Conservation (phyloP, 148 eudicot genomes). For the Bassia scoparia region DNA sequence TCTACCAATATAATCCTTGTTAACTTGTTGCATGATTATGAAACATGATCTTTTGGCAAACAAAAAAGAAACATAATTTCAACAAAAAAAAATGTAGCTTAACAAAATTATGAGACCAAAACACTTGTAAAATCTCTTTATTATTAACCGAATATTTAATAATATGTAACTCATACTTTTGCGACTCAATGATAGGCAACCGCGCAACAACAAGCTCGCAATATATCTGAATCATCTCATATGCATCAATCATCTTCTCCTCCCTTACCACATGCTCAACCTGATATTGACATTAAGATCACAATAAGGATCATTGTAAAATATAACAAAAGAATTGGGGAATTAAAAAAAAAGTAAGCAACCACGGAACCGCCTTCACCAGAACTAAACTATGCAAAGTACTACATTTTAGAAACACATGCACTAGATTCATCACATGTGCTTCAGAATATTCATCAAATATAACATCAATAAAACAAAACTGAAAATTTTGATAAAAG, state of each 20-base stretch:
- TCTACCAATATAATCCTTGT: not conserved
- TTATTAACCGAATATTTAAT: not conserved
- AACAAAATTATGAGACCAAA: not conserved
- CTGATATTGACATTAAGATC: conserved; percentile 35
- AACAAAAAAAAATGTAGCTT: not conserved
- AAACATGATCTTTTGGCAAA: too few relatives aligned
- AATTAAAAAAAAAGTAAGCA: conserved; percentile 1
- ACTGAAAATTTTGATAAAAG: too few relatives aligned
- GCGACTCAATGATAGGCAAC: conserved; percentile 86
- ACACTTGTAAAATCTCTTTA: not conserved
- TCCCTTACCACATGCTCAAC: conserved; percentile 96
- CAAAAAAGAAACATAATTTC: not conserved
- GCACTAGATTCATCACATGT: not conserved
- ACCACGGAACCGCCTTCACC: not conserved
- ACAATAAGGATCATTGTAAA: not conserved
- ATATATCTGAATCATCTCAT: conserved; percentile 76
- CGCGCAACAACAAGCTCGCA: conserved; percentile 88
- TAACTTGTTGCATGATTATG: not conserved
- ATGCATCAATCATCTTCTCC: conserved; percentile 85
- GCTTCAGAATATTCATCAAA: too few relatives aligned
- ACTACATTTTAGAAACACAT: too few relatives aligned
- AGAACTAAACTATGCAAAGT: too few relatives aligned
- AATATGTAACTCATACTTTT: conserved; percentile 58
- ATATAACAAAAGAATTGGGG: not conserved
- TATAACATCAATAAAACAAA: too few relatives aligned